Evolutionary conservation across 2,329 filamentous ascomycete genomes (phyloP).

Genomic region (Aureobasidium sp.): DNA sequence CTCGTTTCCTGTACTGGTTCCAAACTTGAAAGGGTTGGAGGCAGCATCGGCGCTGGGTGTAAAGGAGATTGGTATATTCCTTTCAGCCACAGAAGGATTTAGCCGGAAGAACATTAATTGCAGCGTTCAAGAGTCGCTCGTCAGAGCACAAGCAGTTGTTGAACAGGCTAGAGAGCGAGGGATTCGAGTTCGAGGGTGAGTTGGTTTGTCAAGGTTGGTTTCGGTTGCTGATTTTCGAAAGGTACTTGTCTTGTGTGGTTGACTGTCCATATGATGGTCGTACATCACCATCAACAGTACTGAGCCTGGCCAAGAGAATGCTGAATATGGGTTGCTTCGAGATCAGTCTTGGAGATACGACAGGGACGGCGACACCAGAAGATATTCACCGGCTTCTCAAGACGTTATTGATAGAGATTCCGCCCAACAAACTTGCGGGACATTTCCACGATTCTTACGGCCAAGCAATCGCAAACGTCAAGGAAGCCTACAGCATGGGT

Average conservation of each 20-base stretch:
- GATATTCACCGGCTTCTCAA: conserved; percentile 58
- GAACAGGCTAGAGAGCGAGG: conserved; percentile 56
- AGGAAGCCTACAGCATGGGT: conserved; percentile 68
- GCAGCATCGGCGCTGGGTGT: conserved; percentile 51
- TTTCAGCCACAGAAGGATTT: conserved; percentile 73
- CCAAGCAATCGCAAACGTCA: conserved; percentile 72
- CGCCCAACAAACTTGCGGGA: conserved; percentile 66
- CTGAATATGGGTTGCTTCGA: conserved; percentile 88
- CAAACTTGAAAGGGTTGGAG: conserved; percentile 66
- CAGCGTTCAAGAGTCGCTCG: conserved; percentile 65
- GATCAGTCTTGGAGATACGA: conserved; percentile 84
- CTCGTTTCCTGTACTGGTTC: conserved; percentile 73
- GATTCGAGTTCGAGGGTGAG: conserved; percentile 60
- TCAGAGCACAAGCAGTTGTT: conserved; percentile 64
- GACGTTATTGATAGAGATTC: conserved; percentile 58
- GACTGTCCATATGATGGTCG: conserved; percentile 69
- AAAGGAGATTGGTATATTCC: conserved; percentile 71
- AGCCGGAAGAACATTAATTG: conserved; percentile 78
- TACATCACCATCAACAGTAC: conserved; percentile 48
- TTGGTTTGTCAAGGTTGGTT: neutral
- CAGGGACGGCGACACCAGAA: conserved; percentile 82
- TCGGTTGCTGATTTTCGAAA: neutral
- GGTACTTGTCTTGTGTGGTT: conserved; percentile 70
- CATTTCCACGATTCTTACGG: conserved; percentile 90
- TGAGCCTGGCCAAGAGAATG: conserved; percentile 55